Base-by-base conservation (phyloP, 352 stramenopile genomes). In the Albugo candida region DNA sequence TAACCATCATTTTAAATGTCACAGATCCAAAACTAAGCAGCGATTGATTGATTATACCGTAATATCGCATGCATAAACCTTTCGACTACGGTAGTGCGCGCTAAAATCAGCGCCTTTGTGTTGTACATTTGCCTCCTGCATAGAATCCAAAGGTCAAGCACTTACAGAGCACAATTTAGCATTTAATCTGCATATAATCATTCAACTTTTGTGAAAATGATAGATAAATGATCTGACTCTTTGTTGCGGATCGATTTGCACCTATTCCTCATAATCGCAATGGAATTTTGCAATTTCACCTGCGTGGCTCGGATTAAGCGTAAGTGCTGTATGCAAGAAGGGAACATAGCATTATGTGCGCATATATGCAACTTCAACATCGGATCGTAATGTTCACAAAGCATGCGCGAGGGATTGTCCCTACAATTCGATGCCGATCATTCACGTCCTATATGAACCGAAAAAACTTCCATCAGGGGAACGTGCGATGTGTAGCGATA, bases 401-500 rank as follows among this genome's bases (percentile, higher is more conserved):
- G 24, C 8, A 31, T 31, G 24, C 24, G 24, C 3, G 24, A 31
- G 24, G 3, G 24, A 31, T 31, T 8, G 24, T 31, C 24, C 3
- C 24, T 98, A 42, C 93, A 99, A 67, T 58, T 99, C 24, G 24
- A 31, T 31, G 24, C 8, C 3, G 24, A 3, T 31, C 24, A 31
- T 31, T 31, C 8, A 8, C 3, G 3, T 8, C 3, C 8, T 31
- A 31, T 31, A 8, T 3, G 3, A 3, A 8, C 8, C 24, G 24
- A 31, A 31, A 8, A 8, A 31, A 8, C 24, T 31, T 31, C 8
- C 24, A 31, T 31, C 24, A 31, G 24, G 24, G 24, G 3, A 31
- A 18, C 68, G n/a, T 31, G 24, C 24, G 24, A 31, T 31, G 24
- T 31, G 3, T 31, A 3, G 3, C 24, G 24, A 31, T 31, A 31